Base-by-base conservation (phyloP, 2,329 filamentous ascomycete species). In the Colletotrichum truncatum region DNA sequence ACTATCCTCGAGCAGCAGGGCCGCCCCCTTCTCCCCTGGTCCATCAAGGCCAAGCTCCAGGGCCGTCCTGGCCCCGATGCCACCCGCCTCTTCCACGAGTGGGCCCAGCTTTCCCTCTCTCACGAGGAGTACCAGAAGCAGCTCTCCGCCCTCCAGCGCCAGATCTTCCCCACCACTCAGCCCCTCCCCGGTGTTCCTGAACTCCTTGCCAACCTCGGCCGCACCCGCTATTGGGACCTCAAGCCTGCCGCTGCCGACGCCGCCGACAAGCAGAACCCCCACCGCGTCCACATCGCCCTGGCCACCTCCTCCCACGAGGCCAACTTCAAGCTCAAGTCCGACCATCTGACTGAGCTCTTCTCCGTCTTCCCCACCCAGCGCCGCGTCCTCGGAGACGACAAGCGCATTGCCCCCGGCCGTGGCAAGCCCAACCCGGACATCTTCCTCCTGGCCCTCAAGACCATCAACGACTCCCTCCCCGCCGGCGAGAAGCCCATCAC, bases 371-470 rank as follows among this genome's bases (percentile, higher is more conserved):
- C 89, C 30, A 75, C 82, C 2, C 79, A 89, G n/a, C 88, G 93
- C 63, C 87, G 90, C 48, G 91, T 99, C 0, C 81, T 97, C 1
- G 96, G 96, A 10, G 96, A 99, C 74, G 95, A 99, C 75, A 74
- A 82, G 6, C 86, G 96, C 53, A 92, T 99, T 70, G 82, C 86
- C 1, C 78, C 85, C 4, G 95, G 95, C 0, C 83, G 93, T n/a
- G 96, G 96, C 11, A 99, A 99, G 80, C 96, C 96, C 0, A 86
- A 95, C 30, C 96, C 95, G 0, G 95, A 99, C 78, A 99, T 99
- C 70, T 98, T 97, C 78, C 81, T 97, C 8, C 83, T 98, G 1
- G 95, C 96, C 0, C 82, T 99, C 59, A 84, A 92, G 77, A 92
- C 90, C 4, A 91, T 99, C 76, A 99, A 99, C 78, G 87, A 87